Evolutionary conservation across 495 filamentous ascomycete species (phyloP), one percentile per base, ranked within the genome.

Genomic region (Collariella sp.): DNA sequence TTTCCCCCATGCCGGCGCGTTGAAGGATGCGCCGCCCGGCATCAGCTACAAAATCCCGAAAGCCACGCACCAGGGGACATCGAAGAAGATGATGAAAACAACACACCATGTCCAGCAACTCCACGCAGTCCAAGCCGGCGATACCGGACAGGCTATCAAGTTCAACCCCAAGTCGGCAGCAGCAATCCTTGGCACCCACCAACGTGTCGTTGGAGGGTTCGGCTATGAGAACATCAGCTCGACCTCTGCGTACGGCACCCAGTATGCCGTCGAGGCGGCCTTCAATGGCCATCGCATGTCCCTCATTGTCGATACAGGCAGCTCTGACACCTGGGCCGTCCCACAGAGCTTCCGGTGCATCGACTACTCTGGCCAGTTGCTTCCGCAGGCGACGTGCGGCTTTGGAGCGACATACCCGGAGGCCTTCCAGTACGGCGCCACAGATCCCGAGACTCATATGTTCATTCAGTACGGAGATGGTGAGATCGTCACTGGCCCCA

Each of bases 221-320:
- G 64, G 67, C 33, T 73, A 69, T 61, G 57, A 69, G 50, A 75
- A 75, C 60, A 58, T 75, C 13, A 66, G 70, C 6, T 34, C 65
- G 1, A 62, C 69, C 7, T 68, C 60, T 19, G 62, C 63, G 19
- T 72, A 62, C 38, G 72, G 70, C 45, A 70, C 67, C 0, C 65
- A 73, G 49, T 75, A 74, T 36, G 61, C 69, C 24, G 60, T 61
- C n/a, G 35, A 63, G 11, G 67, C 62, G 0, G n/a, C 41, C 31
- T 73, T 67, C 62, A 59, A 66, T 36, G 61, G 60, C 7, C 49
- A 51, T 9, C 56, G 54, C 0, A 48, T 68, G 50, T 40, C 48
- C 20, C 38, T 83, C 13, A 64, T 84, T 0, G 66, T 87, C 46
- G 84, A 86, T 62, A 86, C 82, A 3, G 82, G 83, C 16, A 83